Evolutionary conservation across 1,284 basidiomycete species (phyloP), one percentile per base, ranked within the genome.

Genomic region (Leccinum fallax): DNA sequence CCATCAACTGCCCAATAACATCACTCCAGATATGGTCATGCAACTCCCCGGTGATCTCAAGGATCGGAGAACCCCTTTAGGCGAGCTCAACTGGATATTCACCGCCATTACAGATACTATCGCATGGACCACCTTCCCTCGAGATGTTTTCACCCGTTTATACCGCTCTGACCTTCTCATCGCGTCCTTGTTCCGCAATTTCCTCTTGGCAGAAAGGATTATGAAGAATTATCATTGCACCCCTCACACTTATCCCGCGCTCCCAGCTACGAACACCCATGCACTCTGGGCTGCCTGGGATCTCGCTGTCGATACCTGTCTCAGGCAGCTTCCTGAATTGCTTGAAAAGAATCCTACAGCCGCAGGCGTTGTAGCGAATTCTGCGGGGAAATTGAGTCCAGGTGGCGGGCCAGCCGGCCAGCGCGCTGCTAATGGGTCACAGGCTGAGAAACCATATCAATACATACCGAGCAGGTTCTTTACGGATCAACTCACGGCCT

Each of bases 211-310:
- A 1, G 96, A 99, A 77, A 86, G 97, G 21, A 95, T 99, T 72
- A 98, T 99, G 97, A 94, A 96, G 71, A 93, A 95, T 69, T 98
- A 98, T 75, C 92, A 97, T 71, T 99, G 97, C 78, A 98, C 95
- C 9, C 97, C 97, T 0, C 92, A 97, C 71, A 97, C 95, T 0
- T 90, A 91, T 66, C 97, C 97, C 19, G 85, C 92, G 19, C 86
- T 99, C 9, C 95, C 97, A 3, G 83, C 95, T 5, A 98, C 97
- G 19, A 96, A 98, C 73, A 97, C 95, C 13, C 97, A 99, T 73
- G 89, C 92, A 0, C 82, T 99, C 13, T 99, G 97, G 97, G 90
- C 93, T 58, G 93, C 94, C 4, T 99, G 97, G 97, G 97, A 99
- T 78, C 85, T 98, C 5, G 97, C 97, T 0, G 92, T 99, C 1